Base-by-base conservation (phyloP, 139 green algal species). In the Pycnococcus provasolii region DNA sequence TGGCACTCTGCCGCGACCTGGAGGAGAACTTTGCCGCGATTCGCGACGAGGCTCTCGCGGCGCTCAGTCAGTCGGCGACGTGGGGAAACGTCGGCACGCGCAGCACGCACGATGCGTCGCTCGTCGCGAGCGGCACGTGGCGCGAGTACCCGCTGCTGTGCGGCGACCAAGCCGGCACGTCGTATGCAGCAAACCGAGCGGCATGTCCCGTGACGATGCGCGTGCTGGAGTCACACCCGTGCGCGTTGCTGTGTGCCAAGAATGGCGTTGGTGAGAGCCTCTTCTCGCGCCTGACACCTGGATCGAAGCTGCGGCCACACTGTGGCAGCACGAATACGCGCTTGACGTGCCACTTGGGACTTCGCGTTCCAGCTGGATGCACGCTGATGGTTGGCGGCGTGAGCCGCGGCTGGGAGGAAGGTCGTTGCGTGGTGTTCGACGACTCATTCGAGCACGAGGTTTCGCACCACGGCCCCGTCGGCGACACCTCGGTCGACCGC, bases 381-480 rank as follows among this genome's bases (percentile, higher is more conserved):
- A 55, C 11, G 50, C 11, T 55, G 11, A 11, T 11, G 11, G 50
- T 55, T 11, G 50, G 11, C 11, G 50, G 50, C 50, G 50, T 37
- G 50, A 55, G 11, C 50, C 50, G 50, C 11, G 50, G 13, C 11
- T 55, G 50, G 50, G 13, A 11, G 11, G 11, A 55, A 13, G 50
- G 50, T 13, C 11, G 13, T 11, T 55, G 50, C 50, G 11, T 55
- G 11, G 50, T 13, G 11, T 55, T 55, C 50, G 50, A 55, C 13
- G 50, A 55, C 50, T 55, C 50, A 37, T 55, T 55, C 13, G 50
- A 55, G 13, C 50, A 55, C 50, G 50, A 55, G 50, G 50, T 55
- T 11, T 13, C 11, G 50, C 11, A 13, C 50, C 11, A 55, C 50
- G 13, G 50, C 13, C 13, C 50, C 50, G 50, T 55, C 50, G 50